Conservation (phyloP, 1,284 basidiomycete species). For the Rhodotorula glutinis region DNA sequence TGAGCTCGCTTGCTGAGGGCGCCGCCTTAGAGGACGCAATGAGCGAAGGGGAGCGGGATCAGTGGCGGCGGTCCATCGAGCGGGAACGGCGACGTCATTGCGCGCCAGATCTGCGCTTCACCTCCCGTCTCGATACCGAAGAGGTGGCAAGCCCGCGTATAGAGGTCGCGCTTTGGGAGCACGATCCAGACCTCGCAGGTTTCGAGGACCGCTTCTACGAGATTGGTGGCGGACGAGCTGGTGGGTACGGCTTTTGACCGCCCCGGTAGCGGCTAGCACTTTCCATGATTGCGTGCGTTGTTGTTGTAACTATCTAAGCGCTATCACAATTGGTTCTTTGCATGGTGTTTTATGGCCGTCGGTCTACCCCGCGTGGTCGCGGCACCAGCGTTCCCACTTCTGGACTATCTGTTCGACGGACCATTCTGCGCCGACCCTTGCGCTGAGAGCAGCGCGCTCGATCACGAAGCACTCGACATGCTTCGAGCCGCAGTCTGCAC, state of each 20-base stretch:
- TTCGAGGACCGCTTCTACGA: slow-evolving; percentile 24
- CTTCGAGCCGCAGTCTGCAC: slow-evolving; percentile 37
- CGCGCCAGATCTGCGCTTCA: not conserved
- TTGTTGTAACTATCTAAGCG: no score
- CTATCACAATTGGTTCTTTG: no score
- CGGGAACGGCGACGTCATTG: slow-evolving; percentile 2
- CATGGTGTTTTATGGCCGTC: no score
- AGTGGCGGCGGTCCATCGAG: slow-evolving; percentile 7
- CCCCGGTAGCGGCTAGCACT: not conserved
- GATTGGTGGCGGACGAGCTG: slow-evolving; percentile 4
- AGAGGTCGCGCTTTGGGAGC: slow-evolving; percentile 15
- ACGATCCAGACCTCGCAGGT: slow-evolving; percentile 11
- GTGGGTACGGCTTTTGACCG: slow-evolving; percentile 9
- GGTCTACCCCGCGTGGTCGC: not conserved
- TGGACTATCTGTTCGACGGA: slow-evolving; percentile 32
- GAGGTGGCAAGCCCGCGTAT: not conserved
- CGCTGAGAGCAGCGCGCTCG: not conserved
- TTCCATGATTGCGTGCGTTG: no score
- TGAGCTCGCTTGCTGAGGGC: not conserved
- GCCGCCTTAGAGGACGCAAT: not conserved
- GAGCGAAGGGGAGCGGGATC: not conserved
- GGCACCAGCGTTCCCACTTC: slow-evolving; percentile 37
- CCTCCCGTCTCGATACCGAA: no score
- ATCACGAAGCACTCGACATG: slow-evolving; percentile 40
- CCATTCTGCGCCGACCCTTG: slow-evolving; percentile 2